Evolutionary conservation across 345 rosid genomes (phyloP), one percentile per base, ranked within the genome.

Genomic region (Kernera saxatilis): DNA sequence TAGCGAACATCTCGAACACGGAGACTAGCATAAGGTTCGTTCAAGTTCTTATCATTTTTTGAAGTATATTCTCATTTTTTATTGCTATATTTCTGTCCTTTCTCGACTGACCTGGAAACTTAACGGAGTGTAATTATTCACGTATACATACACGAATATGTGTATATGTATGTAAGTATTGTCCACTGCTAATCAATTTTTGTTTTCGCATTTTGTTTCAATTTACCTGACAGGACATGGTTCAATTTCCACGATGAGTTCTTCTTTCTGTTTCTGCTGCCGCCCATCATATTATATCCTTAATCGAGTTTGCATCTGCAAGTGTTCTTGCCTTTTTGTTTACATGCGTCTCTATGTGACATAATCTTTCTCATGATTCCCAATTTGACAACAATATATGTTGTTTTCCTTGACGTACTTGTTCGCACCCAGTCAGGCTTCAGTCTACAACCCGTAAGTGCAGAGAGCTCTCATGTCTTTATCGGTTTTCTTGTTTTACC

Each of bases 271-370:
- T 94, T 94, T 80, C 82, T 94, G 76, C 77, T 94, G 64, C 99
- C 98, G 33, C 99, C 99, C 36, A 94, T 94, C 46, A 94, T 94
- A 75, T 92, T 94, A 89, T 89, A 94, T 94, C 99, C 99, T 65
- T 25, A 18, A 36, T 63, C 32, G 33, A 12, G 11, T 67, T 62
- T 25, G 3, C 40, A 23, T 56, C 12, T 2, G 21, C 39, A 12
- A 14, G 10, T 56, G 27, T 61, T 71, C 45, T 37, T 72, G 23
- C 63, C 36, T 44, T 33, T 33, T 35, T 22, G 25, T 37, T 63
- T 64, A 57, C 25, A 13, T 56, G 53, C 49, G 11, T 30, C 19
- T 25, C 45, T 75, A 4, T 61, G 43, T 59, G 30, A 12, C 19
- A 14, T 69, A 1, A 14, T 30, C 27, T 26, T 25, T 21, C 5